phyloP scores from a whole-genome alignment of 2,329 filamentous ascomycete species.

The Pseudocercospora cruenta region DNA sequence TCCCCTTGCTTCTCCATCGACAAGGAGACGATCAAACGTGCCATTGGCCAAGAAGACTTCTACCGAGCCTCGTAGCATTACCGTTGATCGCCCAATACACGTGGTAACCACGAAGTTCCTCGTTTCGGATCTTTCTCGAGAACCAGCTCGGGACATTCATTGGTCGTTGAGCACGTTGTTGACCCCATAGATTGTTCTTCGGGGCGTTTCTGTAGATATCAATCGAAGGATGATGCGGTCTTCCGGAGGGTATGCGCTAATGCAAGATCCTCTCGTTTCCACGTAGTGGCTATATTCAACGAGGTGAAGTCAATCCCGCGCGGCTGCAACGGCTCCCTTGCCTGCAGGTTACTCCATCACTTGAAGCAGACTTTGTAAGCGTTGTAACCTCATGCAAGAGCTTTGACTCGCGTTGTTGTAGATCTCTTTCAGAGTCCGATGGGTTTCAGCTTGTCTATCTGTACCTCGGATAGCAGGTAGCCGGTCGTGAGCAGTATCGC shows the following conservation, averaged over 20 bases:
- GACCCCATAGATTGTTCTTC: not conserved
- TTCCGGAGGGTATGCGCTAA: not conserved
- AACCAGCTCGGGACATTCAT: too few relatives aligned
- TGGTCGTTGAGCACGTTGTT: not conserved
- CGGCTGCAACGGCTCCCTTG: not conserved
- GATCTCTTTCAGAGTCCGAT: not conserved
- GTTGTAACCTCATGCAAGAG: conserved; percentile 1
- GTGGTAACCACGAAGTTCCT: not conserved
- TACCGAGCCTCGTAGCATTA: not conserved
- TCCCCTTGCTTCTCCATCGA: not conserved
- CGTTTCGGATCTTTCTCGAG: not conserved
- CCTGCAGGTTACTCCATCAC: not conserved
- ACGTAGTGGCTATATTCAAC: not conserved
- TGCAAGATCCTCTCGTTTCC: not conserved
- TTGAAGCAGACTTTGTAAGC: not conserved
- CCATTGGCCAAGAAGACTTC: not conserved
- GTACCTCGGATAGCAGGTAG: not conserved
- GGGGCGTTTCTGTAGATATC: not conserved
- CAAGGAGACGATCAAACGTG: not conserved
- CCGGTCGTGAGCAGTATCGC: not conserved
- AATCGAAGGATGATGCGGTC: not conserved
- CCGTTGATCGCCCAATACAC: not conserved
- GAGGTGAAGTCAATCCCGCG: not conserved
- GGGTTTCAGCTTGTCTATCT: not conserved
- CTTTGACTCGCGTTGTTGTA: not conserved